A percentile compares a stretch with the other conserved stretches of the same genome.
phyloP scores from a whole-genome alignment of 2,329 filamentous ascomycete species.

The Pleomassaria siparia region DNA sequence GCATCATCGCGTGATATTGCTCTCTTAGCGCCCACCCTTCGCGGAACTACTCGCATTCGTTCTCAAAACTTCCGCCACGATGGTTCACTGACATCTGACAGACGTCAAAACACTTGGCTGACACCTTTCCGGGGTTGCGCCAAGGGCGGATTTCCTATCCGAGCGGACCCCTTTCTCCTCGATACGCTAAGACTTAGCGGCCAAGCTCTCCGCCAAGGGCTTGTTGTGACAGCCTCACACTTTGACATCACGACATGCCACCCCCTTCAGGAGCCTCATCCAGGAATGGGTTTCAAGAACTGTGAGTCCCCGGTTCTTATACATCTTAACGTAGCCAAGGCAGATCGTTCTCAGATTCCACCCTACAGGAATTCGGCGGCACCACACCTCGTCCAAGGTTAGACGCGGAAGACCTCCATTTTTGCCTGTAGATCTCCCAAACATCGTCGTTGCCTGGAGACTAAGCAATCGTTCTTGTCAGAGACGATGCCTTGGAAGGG shows the following conservation, averaged over 20 bases:
- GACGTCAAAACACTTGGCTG: constrained; percentile 1
- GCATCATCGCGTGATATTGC: background rate
- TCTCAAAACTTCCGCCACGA: background rate
- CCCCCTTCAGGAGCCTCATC: constrained; percentile 1
- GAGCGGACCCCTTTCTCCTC: background rate
- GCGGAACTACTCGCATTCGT: background rate
- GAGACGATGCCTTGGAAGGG: constrained; percentile 2
- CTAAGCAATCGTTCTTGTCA: constrained; percentile 4
- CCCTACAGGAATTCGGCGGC: background rate
- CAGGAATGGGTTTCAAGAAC: constrained; percentile 4
- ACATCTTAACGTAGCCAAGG: constrained; percentile 9
- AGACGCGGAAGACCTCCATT: background rate
- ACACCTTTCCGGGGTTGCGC: background rate
- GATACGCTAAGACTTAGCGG: background rate
- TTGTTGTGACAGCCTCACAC: background rate
- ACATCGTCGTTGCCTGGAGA: constrained; percentile 2
- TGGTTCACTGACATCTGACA: background rate
- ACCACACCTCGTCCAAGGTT: background rate
- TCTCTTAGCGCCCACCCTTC: background rate
- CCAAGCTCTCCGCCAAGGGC: constrained; percentile 2
- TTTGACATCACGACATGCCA: background rate
- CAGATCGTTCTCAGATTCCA: constrained; percentile 1
- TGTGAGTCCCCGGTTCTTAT: constrained; percentile 4
- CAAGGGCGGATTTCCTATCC: constrained; percentile 1
- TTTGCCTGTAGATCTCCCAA: background rate